Evolutionary conservation across 225 moss, liverwort and hornwort species (phyloP).

Genomic region (Thuidium tamariscinum): DNA sequence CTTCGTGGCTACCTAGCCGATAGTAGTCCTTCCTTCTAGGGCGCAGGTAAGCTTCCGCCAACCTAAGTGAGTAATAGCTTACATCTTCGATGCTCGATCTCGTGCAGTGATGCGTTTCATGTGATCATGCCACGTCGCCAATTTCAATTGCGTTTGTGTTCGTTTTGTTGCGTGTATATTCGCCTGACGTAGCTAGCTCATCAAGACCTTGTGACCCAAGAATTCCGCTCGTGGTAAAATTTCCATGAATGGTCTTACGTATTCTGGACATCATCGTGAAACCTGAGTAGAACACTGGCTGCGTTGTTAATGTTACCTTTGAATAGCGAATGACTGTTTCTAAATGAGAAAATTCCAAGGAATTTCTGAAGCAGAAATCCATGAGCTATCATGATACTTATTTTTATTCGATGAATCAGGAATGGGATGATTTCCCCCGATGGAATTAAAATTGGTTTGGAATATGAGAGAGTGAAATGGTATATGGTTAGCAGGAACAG

Average conservation of each 20-base stretch:
- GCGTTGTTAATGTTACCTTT: not conserved
- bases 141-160: not conserved
- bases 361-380: not conserved
- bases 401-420: not conserved
- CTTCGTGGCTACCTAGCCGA: not conserved
- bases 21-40: not conserved
- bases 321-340: not conserved
- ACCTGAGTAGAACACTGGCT: not conserved
- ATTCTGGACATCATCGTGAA: not conserved
- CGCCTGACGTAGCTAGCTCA: not conserved
- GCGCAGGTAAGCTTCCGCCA: not conserved
- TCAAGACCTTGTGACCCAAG: not conserved
- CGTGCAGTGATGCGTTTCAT: not conserved
- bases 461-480: not conserved
- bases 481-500: constrained; percentile 17
- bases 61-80: not conserved
- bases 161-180: not conserved
- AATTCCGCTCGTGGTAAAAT: not conserved
- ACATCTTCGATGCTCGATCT: not conserved
- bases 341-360: not conserved
- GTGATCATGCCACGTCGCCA: not conserved
- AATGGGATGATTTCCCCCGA: not conserved
- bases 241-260: not conserved
- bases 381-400: not conserved
- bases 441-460: not conserved